Base-by-base conservation (phyloP, 495 filamentous ascomycete species). In the Penicillium riverlandense region DNA sequence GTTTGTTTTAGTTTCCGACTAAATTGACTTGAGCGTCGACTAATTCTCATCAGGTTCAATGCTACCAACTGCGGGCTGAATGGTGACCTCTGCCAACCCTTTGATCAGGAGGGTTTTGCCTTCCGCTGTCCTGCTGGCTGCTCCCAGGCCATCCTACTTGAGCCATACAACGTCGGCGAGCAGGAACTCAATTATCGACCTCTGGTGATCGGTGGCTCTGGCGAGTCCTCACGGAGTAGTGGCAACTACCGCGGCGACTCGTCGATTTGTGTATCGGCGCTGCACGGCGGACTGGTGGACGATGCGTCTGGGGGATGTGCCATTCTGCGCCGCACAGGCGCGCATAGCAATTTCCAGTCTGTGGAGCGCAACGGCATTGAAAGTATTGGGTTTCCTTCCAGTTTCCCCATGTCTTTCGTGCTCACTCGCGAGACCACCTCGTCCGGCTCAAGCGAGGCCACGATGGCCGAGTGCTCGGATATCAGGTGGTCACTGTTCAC, bases 121-220 rank as follows among this genome's bases (percentile, higher is more conserved):
- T 92, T 92, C 54, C 74, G 80, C 35, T 92, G 87, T 53, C 84
- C 86, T 11, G 77, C 83, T 2, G 78, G 77, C 49, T 92, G 87
- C 54, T 63, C 69, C 6, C 70, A 67, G 40, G 71, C 76, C 31
- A 73, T 73, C 37, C 73, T 88, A 3, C 68, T 86, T 29, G 87
- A 90, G 50, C 82, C 83, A 3, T 74, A 80, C 32, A 77, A 80
- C 9, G 78, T 92, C 8, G 87, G 87, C 27, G 72, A 70, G 27
- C 71, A 83, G 50, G 80, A 84, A 44, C 58, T 85, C 35, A 69
- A 77, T 28, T 90, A 89, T 48, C 63, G 65, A 13, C 75, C 73
- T 0, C 63, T 89, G 8, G 79, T 92, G 0, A 72, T 91, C 15
- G 87, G 86, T 10, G 85, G 22, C 4, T 22, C 22, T 22, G 22